These are phyloP conservation scores for Nidula microcarpa DNA, from an alignment of 768 basidiomycete species.

Conservation along the genomic window DNA sequence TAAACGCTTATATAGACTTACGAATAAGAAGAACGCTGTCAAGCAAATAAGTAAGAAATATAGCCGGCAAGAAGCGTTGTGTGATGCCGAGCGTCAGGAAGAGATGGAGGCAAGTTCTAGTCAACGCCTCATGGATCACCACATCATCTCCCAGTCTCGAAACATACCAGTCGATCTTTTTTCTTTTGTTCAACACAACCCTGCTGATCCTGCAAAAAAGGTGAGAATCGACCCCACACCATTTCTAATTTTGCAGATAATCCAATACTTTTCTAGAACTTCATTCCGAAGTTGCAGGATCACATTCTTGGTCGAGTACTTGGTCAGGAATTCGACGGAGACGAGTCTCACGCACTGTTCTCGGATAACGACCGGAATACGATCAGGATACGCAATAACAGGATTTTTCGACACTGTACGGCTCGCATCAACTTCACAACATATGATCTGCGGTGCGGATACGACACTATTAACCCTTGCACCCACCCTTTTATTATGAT, in stretches of 20 bases:
- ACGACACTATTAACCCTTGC: slow-evolving; percentile 34
- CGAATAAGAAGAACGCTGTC: slow-evolving; percentile 21
- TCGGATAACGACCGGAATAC: slow-evolving; percentile 8
- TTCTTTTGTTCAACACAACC: background rate
- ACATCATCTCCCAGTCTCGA: slow-evolving; percentile 14
- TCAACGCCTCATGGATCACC: slow-evolving; percentile 8
- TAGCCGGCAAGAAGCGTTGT: slow-evolving; percentile 5
- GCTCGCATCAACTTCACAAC: slow-evolving; percentile 35
- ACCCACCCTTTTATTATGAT: slow-evolving; percentile 29
- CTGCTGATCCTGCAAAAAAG: slow-evolving; percentile 21
- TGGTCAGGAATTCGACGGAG: slow-evolving; percentile 13
- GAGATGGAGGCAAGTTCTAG: background rate
- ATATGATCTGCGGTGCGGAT: slow-evolving; percentile 33
- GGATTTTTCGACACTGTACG: slow-evolving; percentile 22
- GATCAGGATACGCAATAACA: slow-evolving; percentile 9
- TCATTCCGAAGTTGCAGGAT: slow-evolving; percentile 20
- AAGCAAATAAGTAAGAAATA: slow-evolving; percentile 14
- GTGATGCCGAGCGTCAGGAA: slow-evolving; percentile 3
- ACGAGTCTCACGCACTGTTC: slow-evolving; percentile 16
- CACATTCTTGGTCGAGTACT: slow-evolving; percentile 22
- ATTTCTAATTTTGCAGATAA: background rate
- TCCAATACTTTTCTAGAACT: slow-evolving; percentile 15
- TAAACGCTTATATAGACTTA: slow-evolving; percentile 27
- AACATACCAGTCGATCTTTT: slow-evolving; percentile 2
- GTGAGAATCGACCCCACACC: slow-evolving; percentile 10